phyloP scores from a whole-genome alignment of 1,139 yeast species.

The Ogataea hybrid region DNA sequence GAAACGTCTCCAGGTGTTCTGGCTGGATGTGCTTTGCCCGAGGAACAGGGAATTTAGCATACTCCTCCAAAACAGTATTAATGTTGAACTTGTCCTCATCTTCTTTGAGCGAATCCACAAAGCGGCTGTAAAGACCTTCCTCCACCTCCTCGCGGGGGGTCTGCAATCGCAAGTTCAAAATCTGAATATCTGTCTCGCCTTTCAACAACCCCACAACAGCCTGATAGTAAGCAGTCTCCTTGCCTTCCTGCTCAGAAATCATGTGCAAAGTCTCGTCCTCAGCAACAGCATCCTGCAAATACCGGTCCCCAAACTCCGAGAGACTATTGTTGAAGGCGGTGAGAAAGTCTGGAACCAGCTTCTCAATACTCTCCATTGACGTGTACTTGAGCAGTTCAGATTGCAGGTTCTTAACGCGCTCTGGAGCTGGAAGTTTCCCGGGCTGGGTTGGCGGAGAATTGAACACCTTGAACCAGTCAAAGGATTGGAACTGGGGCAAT shows the following conservation, averaged over 20 bases:
- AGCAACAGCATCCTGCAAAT: constrained; percentile 11
- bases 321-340: constrained; percentile 10
- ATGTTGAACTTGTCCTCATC: constrained; percentile 7
- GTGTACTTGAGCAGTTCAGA: constrained; percentile 14
- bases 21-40: constrained; percentile 17
- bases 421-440: neutral
- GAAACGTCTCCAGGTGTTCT: constrained; percentile 22
- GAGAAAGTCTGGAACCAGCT: constrained; percentile 20
- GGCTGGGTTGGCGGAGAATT: neutral
- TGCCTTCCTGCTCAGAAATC: constrained; percentile 14
- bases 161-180: constrained; percentile 13
- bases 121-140: constrained; percentile 8
- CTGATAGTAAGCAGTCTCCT: constrained; percentile 19
- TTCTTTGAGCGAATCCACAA: constrained; percentile 5
- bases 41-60: constrained; percentile 21
- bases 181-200: constrained; percentile 15
- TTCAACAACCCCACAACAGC: constrained; percentile 18
- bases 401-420: constrained; percentile 11
- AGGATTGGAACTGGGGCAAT: neutral
- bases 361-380: constrained; percentile 12
- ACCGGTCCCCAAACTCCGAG: constrained; percentile 18
- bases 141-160: constrained; percentile 11
- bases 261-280: constrained; percentile 16
- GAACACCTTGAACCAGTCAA: constrained; percentile 16
- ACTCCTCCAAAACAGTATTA: constrained; percentile 11